Conservation (phyloP, 768 basidiomycete genomes). For the Omphalotus guepiniiformis region DNA sequence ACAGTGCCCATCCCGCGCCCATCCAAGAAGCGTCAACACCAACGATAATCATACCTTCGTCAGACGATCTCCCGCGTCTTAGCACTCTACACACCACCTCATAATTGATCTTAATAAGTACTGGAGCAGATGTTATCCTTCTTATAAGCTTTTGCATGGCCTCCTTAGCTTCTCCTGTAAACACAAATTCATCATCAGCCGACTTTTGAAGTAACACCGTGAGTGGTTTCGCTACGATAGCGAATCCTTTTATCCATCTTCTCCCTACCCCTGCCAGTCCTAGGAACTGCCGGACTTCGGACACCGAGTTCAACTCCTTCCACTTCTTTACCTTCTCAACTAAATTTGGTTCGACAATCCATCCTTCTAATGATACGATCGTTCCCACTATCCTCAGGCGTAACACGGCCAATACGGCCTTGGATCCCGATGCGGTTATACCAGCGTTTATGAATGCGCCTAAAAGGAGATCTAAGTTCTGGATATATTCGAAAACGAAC, state of each 20-base stretch:
- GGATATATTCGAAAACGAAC: constrained; percentile 24
- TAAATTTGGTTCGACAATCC: constrained; percentile 5
- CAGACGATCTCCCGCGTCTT: constrained; percentile 7
- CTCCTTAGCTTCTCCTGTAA: constrained; percentile 16
- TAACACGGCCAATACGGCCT: constrained; percentile 18
- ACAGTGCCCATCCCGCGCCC: constrained; percentile 31
- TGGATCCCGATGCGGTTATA: constrained; percentile 28
- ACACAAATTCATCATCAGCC: not conserved
- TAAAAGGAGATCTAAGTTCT: constrained; percentile 20
- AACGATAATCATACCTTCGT: constrained; percentile 24
- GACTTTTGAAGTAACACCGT: constrained; percentile 11
- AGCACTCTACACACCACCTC: constrained; percentile 1
- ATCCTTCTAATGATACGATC: constrained; percentile 24
- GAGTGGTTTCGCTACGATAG: constrained; percentile 22
- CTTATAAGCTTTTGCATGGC: constrained; percentile 25
- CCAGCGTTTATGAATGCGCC: constrained; percentile 20
- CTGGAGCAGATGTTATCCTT: constrained; percentile 18
- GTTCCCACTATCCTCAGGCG: constrained; percentile 25
- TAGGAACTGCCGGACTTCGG: constrained; percentile 23
- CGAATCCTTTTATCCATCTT: constrained; percentile 21
- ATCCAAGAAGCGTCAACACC: constrained; percentile 29
- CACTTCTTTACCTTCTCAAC: constrained; percentile 12
- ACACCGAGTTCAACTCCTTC: constrained; percentile 11
- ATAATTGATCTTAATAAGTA: constrained; percentile 31
- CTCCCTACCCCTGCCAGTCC: constrained; percentile 18